phyloP scores from a whole-genome alignment of 1,139 yeast genomes.

The Kodamaea anthophila region DNA sequence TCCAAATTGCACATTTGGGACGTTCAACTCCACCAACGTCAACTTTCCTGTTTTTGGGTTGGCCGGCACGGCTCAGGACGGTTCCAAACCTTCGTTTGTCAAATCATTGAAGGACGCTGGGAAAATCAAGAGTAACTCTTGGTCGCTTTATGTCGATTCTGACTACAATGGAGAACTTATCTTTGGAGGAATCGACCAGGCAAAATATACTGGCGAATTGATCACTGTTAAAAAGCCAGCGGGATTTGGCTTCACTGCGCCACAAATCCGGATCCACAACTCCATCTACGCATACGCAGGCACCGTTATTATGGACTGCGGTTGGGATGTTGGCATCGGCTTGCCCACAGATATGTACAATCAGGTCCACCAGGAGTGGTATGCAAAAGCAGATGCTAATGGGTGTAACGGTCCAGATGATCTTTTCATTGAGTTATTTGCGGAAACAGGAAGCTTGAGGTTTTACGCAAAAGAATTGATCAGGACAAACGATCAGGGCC shows the following conservation, averaged over 20 bases:
- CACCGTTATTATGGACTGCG: slow-evolving; percentile 1
- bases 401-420: slow-evolving; percentile 1
- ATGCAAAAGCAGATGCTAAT: not conserved
- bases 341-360: not conserved
- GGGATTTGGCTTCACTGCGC: not conserved
- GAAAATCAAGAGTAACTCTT: slow-evolving; percentile 19
- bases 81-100: slow-evolving; percentile 8
- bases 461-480: not conserved
- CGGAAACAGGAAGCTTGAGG: not conserved
- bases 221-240: not conserved
- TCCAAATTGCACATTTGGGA: slow-evolving; percentile 11
- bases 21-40: not conserved
- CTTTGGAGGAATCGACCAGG: slow-evolving; percentile 54
- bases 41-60: not conserved
- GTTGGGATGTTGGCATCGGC: slow-evolving; percentile 1
- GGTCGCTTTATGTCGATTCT: slow-evolving; percentile 41
- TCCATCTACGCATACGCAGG: not conserved
- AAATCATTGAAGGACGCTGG: slow-evolving; percentile 20
- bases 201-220: slow-evolving; percentile 44
- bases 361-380: not conserved
- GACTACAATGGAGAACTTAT: slow-evolving; percentile 40
- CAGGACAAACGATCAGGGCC: not conserved
- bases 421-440: not conserved
- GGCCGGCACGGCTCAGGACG: not conserved
- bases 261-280: not conserved